Evolutionary conservation across 2,329 filamentous ascomycete genomes (phyloP).

Genomic region (Botrytis cinerea): DNA sequence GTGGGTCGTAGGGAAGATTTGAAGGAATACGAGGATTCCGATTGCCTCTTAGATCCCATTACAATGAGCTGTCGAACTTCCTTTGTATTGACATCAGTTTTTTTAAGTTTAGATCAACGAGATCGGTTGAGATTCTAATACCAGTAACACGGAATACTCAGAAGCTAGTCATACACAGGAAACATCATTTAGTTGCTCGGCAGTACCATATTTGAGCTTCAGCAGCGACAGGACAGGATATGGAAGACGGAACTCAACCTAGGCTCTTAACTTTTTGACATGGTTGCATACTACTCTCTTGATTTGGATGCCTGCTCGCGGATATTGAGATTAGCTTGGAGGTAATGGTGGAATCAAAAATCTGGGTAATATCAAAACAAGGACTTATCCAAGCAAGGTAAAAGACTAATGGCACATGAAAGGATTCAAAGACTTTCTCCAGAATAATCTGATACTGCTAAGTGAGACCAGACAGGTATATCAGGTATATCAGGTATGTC

Average conservation of each 20-base stretch:
- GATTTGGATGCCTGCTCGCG: no score
- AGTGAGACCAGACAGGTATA: neutral
- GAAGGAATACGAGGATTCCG: neutral
- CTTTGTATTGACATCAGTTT: neutral
- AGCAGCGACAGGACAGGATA: neutral
- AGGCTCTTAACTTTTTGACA: neutral
- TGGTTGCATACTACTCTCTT: no score
- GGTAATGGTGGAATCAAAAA: no score
- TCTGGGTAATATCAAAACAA: neutral
- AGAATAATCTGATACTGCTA: neutral
- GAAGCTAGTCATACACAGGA: neutral
- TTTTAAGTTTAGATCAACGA: neutral
- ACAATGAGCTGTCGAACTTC: neutral
- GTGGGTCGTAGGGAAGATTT: neutral
- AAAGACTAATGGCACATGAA: neutral
- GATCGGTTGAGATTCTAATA: neutral
- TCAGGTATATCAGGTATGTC: neutral
- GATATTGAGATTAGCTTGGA: neutral
- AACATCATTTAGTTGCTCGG: neutral
- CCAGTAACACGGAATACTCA: neutral
- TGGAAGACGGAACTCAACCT: neutral
- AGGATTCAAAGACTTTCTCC: neutral
- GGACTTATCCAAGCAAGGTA: neutral
- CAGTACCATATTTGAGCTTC: neutral
- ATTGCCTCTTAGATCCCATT: neutral